Evolutionary conservation across 2,329 filamentous ascomycete species (phyloP).

Genomic region (Colletotrichum gigasporum): DNA sequence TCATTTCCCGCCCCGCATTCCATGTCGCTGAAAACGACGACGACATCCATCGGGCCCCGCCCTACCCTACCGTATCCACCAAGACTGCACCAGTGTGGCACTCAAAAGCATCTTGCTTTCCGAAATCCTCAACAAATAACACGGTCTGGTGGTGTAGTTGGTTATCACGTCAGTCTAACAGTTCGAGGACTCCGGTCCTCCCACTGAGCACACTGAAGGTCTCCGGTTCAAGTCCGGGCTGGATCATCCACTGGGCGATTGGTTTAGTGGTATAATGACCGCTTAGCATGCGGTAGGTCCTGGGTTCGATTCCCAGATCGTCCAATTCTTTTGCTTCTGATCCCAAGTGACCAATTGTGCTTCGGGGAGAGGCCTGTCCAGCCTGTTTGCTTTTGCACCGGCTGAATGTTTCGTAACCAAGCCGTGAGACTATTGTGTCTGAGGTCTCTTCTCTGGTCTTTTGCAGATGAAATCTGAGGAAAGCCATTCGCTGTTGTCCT

Average conservation of each 20-base stretch:
- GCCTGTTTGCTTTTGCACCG: no score
- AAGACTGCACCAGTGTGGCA: fast-evolving
- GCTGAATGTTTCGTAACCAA: no score
- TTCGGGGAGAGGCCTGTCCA: no score
- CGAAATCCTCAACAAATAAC: fast-evolving
- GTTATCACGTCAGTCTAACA: conserved; percentile 61
- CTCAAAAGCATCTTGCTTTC: neutral
- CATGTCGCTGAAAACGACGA: neutral
- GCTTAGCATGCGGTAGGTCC: conserved; percentile 32
- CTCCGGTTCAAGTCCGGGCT: conserved; percentile 32
- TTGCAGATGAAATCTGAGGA: no score
- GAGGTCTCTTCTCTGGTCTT: no score
- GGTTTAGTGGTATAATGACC: conserved; percentile 32
- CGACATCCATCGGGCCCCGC: neutral
- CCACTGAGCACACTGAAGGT: conserved; percentile 19
- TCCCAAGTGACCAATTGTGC: no score
- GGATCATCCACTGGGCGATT: conserved; percentile 21
- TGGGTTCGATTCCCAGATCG: conserved; percentile 31
- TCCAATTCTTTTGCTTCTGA: no score
- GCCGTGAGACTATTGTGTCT: no score
- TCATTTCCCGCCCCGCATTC: conserved; percentile 6
- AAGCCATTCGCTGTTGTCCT: no score
- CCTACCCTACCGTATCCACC: conserved; percentile 5
- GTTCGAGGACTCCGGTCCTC: neutral
- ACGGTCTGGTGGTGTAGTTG: conserved; percentile 46